Evolutionary conservation across 345 rosid species (phyloP).

Genomic region (Aethionema arabicum): DNA sequence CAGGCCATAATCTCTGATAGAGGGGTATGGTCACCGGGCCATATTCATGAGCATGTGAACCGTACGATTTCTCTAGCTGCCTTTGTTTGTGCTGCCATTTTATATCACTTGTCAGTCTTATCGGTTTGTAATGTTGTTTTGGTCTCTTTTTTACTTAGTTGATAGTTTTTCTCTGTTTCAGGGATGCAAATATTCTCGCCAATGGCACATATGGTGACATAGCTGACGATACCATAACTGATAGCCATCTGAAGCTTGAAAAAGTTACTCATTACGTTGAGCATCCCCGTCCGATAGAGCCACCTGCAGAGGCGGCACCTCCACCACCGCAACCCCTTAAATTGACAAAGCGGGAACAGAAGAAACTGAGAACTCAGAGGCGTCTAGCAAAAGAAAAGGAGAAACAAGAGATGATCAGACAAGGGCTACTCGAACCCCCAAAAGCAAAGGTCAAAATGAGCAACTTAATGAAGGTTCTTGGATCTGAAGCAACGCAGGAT

Average conservation of each 20-base stretch:
- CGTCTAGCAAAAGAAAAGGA: constrained; percentile 90
- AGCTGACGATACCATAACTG: constrained; percentile 40
- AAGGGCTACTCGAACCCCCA: constrained; percentile 90
- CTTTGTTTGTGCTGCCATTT: background rate
- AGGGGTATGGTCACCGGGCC: no score
- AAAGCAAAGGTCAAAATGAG: constrained; percentile 93
- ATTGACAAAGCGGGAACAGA: constrained; percentile 92
- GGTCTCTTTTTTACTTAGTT: constrained; percentile 14
- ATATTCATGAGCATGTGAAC: background rate
- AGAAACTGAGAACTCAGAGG: constrained; percentile 91
- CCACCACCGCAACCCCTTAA: constrained; percentile 92
- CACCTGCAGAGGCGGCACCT: constrained; percentile 93
- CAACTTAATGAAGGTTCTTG: constrained; percentile 94
- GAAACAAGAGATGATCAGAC: constrained; percentile 95
- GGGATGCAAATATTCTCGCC: constrained; percentile 70
- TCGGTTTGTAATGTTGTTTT: constrained; percentile 8
- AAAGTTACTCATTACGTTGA: constrained; percentile 79
- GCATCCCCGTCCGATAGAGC: constrained; percentile 93
- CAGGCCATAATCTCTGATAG: background rate
- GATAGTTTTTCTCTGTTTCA: constrained; percentile 33
- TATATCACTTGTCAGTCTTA: background rate
- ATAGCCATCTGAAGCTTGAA: constrained; percentile 59
- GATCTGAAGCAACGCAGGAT: constrained; percentile 98
- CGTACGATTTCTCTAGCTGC: background rate
- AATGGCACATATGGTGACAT: constrained; percentile 56